Conservation (phyloP, 2,329 filamentous ascomycete genomes). For the Trichoderma koningii region DNA sequence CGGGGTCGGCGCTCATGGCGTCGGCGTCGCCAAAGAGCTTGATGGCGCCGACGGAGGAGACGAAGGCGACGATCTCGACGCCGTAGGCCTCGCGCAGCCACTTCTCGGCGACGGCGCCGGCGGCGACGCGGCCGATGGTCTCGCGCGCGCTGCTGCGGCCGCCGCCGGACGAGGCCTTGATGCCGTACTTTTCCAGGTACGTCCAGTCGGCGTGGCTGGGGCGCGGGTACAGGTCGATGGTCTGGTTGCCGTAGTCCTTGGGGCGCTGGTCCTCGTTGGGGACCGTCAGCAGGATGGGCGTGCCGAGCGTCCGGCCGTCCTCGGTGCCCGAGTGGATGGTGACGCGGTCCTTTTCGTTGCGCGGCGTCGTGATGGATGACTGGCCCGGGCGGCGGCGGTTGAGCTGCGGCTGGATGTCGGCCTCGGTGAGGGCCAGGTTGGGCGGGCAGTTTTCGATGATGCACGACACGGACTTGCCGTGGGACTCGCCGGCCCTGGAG, state of each 20-base stretch:
- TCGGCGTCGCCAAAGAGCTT: slow-evolving; percentile 38
- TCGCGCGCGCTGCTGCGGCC: slow-evolving; percentile 90
- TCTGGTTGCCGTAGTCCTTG: slow-evolving; percentile 84
- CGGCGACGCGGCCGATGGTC: slow-evolving; percentile 90
- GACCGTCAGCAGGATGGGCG: slow-evolving; percentile 84
- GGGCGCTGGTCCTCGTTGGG: slow-evolving; percentile 92
- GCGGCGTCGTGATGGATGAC: background rate
- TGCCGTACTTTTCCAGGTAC: slow-evolving; percentile 95
- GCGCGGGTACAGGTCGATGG: slow-evolving; percentile 88
- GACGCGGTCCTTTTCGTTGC: background rate
- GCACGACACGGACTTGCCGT: slow-evolving; percentile 90
- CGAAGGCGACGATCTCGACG: slow-evolving; percentile 89
- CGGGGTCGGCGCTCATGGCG: slow-evolving; percentile 71
- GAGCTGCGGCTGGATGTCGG: slow-evolving; percentile 4
- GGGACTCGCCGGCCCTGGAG: slow-evolving; percentile 70
- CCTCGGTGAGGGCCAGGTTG: slow-evolving; percentile 55
- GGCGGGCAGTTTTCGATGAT: slow-evolving; percentile 93
- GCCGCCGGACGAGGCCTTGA: slow-evolving; percentile 87
- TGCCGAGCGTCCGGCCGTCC: slow-evolving; percentile 58
- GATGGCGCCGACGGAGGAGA: slow-evolving; percentile 74
- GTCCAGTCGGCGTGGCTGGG: slow-evolving; percentile 96
- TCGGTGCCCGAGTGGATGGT: background rate
- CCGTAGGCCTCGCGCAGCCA: slow-evolving; percentile 79
- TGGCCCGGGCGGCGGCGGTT: slow-evolving; percentile 39
- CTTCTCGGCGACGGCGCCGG: slow-evolving; percentile 90